These are phyloP conservation scores for Kodamaea fungicola DNA, from an alignment of 1,139 yeast species.

Conservation along the genomic window DNA sequence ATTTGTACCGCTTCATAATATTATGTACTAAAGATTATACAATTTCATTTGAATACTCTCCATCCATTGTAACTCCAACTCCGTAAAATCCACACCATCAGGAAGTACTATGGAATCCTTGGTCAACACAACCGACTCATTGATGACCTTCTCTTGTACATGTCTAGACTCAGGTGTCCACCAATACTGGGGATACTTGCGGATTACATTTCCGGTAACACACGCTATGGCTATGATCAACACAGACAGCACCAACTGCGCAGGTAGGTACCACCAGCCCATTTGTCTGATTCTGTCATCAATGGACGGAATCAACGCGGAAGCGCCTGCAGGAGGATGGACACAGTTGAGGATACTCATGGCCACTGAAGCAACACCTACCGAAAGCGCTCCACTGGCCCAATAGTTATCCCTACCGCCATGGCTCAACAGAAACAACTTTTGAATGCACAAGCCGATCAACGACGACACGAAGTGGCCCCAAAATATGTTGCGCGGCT, in stretches of 20 bases:
- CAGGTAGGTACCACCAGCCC: constrained; percentile 71
- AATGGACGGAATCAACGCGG: constrained; percentile 58
- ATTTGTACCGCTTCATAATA: too few species aligned
- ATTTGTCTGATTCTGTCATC: constrained; percentile 44
- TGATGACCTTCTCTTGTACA: background rate
- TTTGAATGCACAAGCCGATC: constrained; percentile 54
- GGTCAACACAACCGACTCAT: background rate
- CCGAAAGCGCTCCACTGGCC: constrained; percentile 61
- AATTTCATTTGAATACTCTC: background rate
- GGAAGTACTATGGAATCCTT: background rate
- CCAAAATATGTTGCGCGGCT: constrained; percentile 57
- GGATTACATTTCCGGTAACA: constrained; percentile 52
- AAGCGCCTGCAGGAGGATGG: constrained; percentile 77
- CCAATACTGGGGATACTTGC: constrained; percentile 62
- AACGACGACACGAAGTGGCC: constrained; percentile 57
- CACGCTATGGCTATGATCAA: constrained; percentile 53
- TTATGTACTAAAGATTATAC: too few species aligned
- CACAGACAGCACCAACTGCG: constrained; percentile 49
- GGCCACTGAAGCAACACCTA: constrained; percentile 51
- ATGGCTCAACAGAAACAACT: constrained; percentile 45
- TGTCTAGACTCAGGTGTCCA: constrained; percentile 42
- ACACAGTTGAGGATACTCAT: constrained; percentile 60
- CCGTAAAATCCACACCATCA: too few species aligned
- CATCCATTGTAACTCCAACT: too few species aligned
- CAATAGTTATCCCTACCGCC: constrained; percentile 48